Percentiles rank a stretch among this genome's conserved stretches.
Evolutionary conservation across 768 basidiomycete genomes (phyloP).

Genomic region (Termitomyces sp.): DNA sequence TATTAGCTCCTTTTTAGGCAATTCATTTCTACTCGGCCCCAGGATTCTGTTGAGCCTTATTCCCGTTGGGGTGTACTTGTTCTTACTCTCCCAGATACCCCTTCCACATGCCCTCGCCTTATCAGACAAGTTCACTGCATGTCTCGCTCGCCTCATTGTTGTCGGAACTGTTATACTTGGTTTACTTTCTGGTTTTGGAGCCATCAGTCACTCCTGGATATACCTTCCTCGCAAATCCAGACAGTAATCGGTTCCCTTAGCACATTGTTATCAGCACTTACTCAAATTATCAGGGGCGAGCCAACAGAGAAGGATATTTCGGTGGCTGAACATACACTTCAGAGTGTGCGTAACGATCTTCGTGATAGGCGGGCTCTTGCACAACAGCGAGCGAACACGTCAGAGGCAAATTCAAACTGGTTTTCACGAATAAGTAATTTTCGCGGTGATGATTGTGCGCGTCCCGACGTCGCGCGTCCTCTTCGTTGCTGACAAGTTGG

Average conservation of each 20-base stretch:
- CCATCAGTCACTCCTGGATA: slow-evolving; percentile 61
- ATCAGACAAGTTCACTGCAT: slow-evolving; percentile 37
- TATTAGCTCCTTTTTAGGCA: not conserved
- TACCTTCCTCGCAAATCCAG: slow-evolving; percentile 40
- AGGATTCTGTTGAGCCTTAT: slow-evolving; percentile 38
- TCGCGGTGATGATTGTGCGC: slow-evolving; percentile 37
- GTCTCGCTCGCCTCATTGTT: slow-evolving; percentile 61
- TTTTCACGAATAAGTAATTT: slow-evolving; percentile 45
- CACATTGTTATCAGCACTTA: not conserved
- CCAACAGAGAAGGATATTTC: slow-evolving; percentile 49
- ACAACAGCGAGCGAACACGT: slow-evolving; percentile 18
- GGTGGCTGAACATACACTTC: slow-evolving; percentile 51
- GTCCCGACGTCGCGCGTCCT: not conserved
- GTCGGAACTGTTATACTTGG: slow-evolving; percentile 79
- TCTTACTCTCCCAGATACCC: slow-evolving; percentile 60
- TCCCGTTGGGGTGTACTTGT: slow-evolving; percentile 49
- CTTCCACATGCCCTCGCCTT: slow-evolving; percentile 45
- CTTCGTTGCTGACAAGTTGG: not conserved
- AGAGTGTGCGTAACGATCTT: slow-evolving; percentile 57
- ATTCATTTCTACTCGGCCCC: slow-evolving; percentile 21
- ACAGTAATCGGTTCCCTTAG: slow-evolving; percentile 13
- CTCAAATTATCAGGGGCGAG: slow-evolving; percentile 18
- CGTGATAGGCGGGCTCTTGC: slow-evolving; percentile 29
- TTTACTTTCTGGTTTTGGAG: slow-evolving; percentile 73
- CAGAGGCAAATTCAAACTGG: slow-evolving; percentile 34